A percentile compares a stretch with the other conserved stretches of the same genome.
phyloP scores from a whole-genome alignment of 2,329 filamentous ascomycete species.

The Pseudocercospora crystallina region DNA sequence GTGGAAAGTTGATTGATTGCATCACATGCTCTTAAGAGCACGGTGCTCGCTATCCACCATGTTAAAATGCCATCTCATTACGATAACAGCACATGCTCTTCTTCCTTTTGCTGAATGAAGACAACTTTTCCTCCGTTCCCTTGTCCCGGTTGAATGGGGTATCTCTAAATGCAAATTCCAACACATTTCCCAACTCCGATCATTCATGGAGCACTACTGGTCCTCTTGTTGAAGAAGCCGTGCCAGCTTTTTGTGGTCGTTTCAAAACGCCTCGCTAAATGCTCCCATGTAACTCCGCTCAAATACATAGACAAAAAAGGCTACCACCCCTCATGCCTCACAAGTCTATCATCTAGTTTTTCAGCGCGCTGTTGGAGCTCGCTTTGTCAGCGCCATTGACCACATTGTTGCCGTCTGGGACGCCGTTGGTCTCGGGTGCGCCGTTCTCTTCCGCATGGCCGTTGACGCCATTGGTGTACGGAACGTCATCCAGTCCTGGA shows the following conservation, averaged over 20 bases:
- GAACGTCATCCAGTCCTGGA: slow-evolving; percentile 56
- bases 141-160: slow-evolving; percentile 36
- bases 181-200: slow-evolving; percentile 4
- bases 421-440: slow-evolving; percentile 31
- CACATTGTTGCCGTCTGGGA: slow-evolving; percentile 31
- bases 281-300: background rate
- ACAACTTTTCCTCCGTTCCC: background rate
- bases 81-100: no score
- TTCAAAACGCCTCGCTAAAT: slow-evolving; percentile 26
- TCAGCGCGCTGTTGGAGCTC: slow-evolving; percentile 26
- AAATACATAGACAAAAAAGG: slow-evolving; percentile 9
- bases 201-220: slow-evolving; percentile 15
- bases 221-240: slow-evolving; percentile 29
- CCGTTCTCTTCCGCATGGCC: slow-evolving; percentile 18
- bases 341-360: slow-evolving; percentile 23
- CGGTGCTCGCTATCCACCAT: no score
- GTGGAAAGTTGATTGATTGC: no score
- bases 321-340: slow-evolving; percentile 1
- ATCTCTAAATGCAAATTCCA: slow-evolving; percentile 26
- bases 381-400: slow-evolving; percentile 31
- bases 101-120: no score
- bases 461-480: slow-evolving; percentile 19
- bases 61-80: no score
- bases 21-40: no score
- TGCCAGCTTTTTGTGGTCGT: slow-evolving; percentile 1